Evolutionary conservation across 2,329 filamentous ascomycete genomes (phyloP), one percentile per base, ranked within the genome.

Genomic region (Escovopsis sp.): DNA sequence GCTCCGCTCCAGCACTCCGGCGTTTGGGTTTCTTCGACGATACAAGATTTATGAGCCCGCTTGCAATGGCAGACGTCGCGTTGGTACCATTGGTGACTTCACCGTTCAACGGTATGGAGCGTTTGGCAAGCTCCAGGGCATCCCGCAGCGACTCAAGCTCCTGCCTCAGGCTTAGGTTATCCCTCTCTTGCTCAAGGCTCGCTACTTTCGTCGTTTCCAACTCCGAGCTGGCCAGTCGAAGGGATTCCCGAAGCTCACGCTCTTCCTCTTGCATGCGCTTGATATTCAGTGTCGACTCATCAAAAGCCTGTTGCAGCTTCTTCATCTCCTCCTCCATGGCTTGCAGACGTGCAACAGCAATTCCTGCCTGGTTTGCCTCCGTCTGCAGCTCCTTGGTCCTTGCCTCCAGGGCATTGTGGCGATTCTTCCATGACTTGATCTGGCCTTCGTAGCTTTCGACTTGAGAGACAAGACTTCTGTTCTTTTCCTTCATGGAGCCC

Each of bases 21-120:
- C 91, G 75, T 72, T 96, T 95, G 36, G 88, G 86, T 67, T 94
- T 95, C 77, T 96, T 96, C 40, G 86, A 89, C 2, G 89, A 85
- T 26, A 98, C 91, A 32, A 98, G 72, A 61, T 96, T 98, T 72
- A 98, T 95, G 48, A 98, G 76, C 36, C 87, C 88, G 57, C 73
- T 83, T 28, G 74, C 67, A 42, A 73, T 69, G 35, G 76, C 64
- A 40, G 75, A 68, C 15, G 66, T 60, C 9, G 53, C 48, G 36
- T 57, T 55, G 19, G 53, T 52, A 18, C 65, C 65, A 41, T 67
- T 68, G 30, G 57, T 50, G 19, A 59, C 47, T 12, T 71, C 67
- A 44, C 85, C 85, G 54, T 87, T 87, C 53, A 82, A 67, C 9
- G 88, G 84, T 28, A 74, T 79, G 37, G 76, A 76, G 54, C 85